Conservation (phyloP, 2,329 filamentous ascomycete species). For the Penicillium paneum region DNA sequence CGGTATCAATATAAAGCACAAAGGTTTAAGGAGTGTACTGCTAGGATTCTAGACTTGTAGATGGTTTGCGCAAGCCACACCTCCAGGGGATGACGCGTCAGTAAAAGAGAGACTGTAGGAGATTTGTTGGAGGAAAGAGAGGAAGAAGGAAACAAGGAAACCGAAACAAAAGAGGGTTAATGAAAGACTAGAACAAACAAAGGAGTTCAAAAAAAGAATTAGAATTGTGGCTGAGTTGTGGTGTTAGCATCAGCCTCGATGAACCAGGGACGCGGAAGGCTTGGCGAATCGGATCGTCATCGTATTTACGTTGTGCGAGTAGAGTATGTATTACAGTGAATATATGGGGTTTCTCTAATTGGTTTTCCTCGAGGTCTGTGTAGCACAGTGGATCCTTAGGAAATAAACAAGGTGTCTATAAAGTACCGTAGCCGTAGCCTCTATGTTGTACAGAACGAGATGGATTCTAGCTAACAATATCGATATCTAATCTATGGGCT, state of each 20-base stretch:
- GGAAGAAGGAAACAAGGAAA: slow-evolving; percentile 2
- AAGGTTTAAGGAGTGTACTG: slow-evolving; percentile 4
- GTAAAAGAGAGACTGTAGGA: slow-evolving; percentile 11
- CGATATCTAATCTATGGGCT: not conserved
- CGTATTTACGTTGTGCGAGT: not conserved
- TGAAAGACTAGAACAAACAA: slow-evolving; percentile 12
- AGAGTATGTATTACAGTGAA: not conserved
- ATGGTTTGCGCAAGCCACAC: slow-evolving; percentile 11
- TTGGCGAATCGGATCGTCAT: slow-evolving; percentile 7
- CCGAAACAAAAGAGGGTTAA: slow-evolving; percentile 14
- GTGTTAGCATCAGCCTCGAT: slow-evolving; percentile 8
- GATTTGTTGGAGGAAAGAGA: not conserved
- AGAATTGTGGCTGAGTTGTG: slow-evolving; percentile 12
- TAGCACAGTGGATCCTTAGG: not conserved
- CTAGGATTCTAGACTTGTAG: slow-evolving; percentile 2
- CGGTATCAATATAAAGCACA: slow-evolving; percentile 3
- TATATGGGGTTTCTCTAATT: not conserved
- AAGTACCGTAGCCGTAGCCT: not conserved
- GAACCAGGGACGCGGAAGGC: slow-evolving; percentile 11
- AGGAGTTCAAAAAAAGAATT: slow-evolving; percentile 1
- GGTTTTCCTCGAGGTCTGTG: not conserved
- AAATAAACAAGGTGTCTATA: not conserved
- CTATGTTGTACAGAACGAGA: not conserved
- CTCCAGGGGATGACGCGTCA: slow-evolving; percentile 15
- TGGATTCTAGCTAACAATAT: not conserved